phyloP scores from a whole-genome alignment of 2,329 filamentous ascomycete species.

The Ophiostoma ulmi region DNA sequence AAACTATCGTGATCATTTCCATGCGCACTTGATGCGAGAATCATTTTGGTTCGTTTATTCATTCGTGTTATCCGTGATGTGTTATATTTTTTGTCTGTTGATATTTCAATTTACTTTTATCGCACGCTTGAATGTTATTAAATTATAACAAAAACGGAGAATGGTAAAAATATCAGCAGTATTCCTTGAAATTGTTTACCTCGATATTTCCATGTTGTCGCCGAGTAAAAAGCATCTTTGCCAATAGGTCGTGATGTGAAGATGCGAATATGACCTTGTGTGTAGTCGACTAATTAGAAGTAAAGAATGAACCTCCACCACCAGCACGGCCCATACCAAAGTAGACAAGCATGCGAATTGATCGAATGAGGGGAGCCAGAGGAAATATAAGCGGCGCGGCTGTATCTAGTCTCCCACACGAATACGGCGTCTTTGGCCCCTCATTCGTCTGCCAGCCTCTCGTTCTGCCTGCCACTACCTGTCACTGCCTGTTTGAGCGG shows the following conservation, averaged over 20 bases:
- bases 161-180: neutral
- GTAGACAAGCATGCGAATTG: neutral
- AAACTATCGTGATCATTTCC: no score
- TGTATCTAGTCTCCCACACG: conserved; percentile 2
- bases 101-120: neutral
- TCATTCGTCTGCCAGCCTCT: conserved; percentile 9
- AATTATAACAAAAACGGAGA: neutral
- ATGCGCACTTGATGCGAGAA: no score
- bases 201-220: no score
- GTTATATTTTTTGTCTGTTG: no score
- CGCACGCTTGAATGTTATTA: neutral
- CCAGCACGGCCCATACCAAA: neutral
- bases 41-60: no score
- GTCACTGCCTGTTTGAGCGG: neutral
- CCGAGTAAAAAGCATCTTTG: neutral
- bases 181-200: neutral
- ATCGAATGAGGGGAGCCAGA: neutral
- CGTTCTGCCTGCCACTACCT: neutral
- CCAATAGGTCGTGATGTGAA: neutral
- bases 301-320: neutral
- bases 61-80: no score
- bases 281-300: neutral
- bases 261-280: neutral
- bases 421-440: conserved; percentile 2
- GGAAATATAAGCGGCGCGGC: neutral